A percentile compares a stretch with the other conserved stretches of the same genome.
phyloP scores from a whole-genome alignment of 2,329 filamentous ascomycete species.

The Cryphonectria radicalis region DNA sequence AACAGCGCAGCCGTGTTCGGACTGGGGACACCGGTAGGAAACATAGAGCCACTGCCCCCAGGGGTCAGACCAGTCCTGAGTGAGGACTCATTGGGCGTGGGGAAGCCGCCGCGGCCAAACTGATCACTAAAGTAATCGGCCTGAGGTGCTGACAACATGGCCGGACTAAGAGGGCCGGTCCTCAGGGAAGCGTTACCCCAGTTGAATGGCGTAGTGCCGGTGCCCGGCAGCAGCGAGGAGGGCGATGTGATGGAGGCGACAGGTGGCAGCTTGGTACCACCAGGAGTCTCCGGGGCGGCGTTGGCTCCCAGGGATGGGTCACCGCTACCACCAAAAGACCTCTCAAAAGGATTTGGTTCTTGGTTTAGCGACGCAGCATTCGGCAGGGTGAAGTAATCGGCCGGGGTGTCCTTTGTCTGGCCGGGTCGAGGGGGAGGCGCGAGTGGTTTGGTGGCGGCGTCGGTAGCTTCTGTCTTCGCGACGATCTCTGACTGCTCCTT shows the following conservation, averaged over 20 bases:
- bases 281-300: constrained; percentile 71
- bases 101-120: constrained; percentile 80
- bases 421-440: constrained; percentile 71
- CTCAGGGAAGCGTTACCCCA: constrained; percentile 86
- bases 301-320: constrained; percentile 20
- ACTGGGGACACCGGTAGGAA: constrained; percentile 75
- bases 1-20: constrained; percentile 85
- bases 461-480: constrained; percentile 56
- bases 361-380: constrained; percentile 64
- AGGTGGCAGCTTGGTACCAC: constrained; percentile 80
- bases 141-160: constrained; percentile 88
- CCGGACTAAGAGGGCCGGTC: constrained; percentile 91
- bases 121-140: constrained; percentile 89
- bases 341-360: constrained; percentile 96
- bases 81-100: constrained; percentile 95
- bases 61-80: constrained; percentile 89
- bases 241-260: constrained; percentile 92
- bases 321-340: constrained; percentile 75
- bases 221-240: constrained; percentile 75
- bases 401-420: constrained; percentile 53
- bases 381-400: constrained; percentile 71
- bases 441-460: constrained; percentile 67
- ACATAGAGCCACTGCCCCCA: constrained; percentile 95
- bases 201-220: constrained; percentile 73
- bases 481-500: constrained; percentile 47